Base-by-base conservation (phyloP, 768 basidiomycete genomes). In the Amanita inopinata region DNA sequence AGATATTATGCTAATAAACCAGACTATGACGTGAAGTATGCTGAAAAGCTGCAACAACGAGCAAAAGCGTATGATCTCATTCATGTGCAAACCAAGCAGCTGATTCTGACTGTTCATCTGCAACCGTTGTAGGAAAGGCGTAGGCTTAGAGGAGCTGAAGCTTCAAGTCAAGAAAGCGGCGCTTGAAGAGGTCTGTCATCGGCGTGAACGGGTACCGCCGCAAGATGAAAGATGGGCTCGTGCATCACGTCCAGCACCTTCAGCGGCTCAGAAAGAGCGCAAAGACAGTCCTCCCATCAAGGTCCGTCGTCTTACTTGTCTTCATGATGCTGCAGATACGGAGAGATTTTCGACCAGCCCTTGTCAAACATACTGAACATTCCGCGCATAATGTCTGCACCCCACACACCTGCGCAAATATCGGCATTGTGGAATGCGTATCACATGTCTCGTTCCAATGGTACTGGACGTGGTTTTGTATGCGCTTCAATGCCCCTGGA, bases 341-440 rank as follows among this genome's bases (percentile, higher is more conserved):
- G 19, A 46, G 14, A 27, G 38, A 35, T 37, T 33, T 38, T 38
- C 31, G 43, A 17, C 15, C 53, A 97, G 94, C 82, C 91, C 7
- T 70, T 98, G 15, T 74, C 79, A 3, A 76, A 72, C 6, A 81
- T 96, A 47, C 65, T 97, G 51, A 91, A 96, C 59, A 58, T 93
- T 9, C 64, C 76, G 14, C 75, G 78, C 40, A 61, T 93, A 17
- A 53, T 86, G 44, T 64, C 73, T 18, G 71, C 73, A 7, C 75
- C 83, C 0, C 85, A 89, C 56, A 80, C 83, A 2, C 43, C 78
- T 4, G 73, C 74, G 7, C 84, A 88, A 55, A 73, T 99, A 52
- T 73, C 81, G 3, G 71, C 80, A 0, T 69, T 97, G 0, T 98
- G 94, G 94, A 86, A 78, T 2, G 73, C 85, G 0, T 97, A 93